phyloP scores from a whole-genome alignment of 192 early-diverging fungal species.

The Dissophora globulifera region DNA sequence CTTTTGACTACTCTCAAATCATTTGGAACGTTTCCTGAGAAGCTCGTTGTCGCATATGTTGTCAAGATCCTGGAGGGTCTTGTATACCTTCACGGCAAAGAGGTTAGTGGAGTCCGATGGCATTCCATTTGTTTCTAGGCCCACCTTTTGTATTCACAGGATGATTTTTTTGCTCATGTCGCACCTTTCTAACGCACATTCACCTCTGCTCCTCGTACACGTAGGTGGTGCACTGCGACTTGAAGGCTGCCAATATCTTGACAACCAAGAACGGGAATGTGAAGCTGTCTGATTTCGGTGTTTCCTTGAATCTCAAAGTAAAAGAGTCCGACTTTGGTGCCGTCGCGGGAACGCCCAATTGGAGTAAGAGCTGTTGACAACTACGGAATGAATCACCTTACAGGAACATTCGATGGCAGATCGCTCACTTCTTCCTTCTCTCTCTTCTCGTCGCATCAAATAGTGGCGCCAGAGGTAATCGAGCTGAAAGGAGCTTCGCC shows the following conservation, averaged over 20 bases:
- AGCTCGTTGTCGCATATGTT: conserved; percentile 84
- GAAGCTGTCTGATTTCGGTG: conserved; percentile 97
- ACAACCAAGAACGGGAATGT: conserved; percentile 96
- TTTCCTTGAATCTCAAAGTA: conserved; percentile 84
- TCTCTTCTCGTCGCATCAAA: too few species aligned
- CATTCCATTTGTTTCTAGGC: too few species aligned
- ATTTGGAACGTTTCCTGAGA: conserved; percentile 93
- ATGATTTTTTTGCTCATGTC: too few species aligned
- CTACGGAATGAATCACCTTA: too few species aligned
- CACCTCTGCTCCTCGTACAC: too few species aligned
- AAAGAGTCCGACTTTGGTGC: conserved; percentile 72
- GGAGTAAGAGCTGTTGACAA: conserved; percentile 74
- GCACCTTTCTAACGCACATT: too few species aligned
- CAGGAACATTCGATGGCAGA: too few species aligned
- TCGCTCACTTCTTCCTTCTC: background rate
- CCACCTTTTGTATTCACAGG: too few species aligned
- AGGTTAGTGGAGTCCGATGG: too few species aligned
- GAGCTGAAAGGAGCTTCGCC: conserved; percentile 88
- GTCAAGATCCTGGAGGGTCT: conserved; percentile 92
- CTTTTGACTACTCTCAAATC: conserved; percentile 84
- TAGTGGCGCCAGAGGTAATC: conserved; percentile 91
- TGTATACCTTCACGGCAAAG: conserved; percentile 87
- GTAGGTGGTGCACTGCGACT: conserved; percentile 90
- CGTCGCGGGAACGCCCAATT: conserved; percentile 87
- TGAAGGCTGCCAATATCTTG: conserved; percentile 97